Conservation (phyloP, 2,329 filamentous ascomycete species). For the Fusarium keratoplasticum region DNA sequence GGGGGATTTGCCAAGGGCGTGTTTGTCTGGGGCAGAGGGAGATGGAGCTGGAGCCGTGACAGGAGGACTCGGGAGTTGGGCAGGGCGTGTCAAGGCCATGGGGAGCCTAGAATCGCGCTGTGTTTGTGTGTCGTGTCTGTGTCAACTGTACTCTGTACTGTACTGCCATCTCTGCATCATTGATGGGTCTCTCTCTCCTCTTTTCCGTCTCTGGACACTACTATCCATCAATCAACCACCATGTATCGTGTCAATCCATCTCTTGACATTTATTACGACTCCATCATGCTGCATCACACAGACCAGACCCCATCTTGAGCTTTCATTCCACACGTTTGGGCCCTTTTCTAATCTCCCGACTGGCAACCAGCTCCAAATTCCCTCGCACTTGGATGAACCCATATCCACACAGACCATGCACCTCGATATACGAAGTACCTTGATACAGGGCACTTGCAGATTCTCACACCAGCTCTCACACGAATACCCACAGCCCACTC, state of each 20-base stretch:
- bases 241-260: background rate
- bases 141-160: background rate
- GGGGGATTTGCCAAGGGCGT: conserved; percentile 3
- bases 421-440: conserved; percentile 17
- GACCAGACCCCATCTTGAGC: background rate
- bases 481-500: conserved; percentile 37
- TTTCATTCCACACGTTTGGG: conserved; percentile 11
- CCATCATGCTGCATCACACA: background rate
- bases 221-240: background rate
- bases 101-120: background rate
- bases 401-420: conserved; percentile 18
- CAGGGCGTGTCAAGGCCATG: background rate
- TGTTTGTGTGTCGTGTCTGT: background rate
- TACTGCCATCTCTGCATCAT: background rate
- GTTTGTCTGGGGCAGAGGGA: background rate
- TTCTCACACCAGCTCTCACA: conserved; percentile 30
- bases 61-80: background rate
- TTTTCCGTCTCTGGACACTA: background rate
- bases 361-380: background rate
- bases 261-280: background rate
- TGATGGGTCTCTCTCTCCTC: background rate
- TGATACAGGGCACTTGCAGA: conserved; percentile 4
- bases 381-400: conserved; percentile 6
- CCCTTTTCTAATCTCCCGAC: conserved; percentile 4
- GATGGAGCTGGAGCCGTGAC: background rate